Base-by-base conservation (phyloP, 306 rosid species). In the Albizia julibrissin region DNA sequence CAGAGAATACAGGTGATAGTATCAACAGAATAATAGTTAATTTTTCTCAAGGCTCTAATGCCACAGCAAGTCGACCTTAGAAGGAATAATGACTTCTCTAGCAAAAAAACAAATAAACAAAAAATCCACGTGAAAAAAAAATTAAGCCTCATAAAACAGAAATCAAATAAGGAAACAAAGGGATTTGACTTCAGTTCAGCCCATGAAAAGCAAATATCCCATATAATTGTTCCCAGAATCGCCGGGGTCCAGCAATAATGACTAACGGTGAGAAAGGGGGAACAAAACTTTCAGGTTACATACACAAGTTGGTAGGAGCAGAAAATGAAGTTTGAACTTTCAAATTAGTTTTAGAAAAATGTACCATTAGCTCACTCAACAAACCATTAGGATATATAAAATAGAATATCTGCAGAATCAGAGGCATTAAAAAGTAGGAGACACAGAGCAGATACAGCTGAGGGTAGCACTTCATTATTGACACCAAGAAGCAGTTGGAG, bases 381-480 rank as follows among this genome's bases (percentile, higher is more conserved):
- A 80, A 81, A 85, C 33, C 16, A 24, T 46, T 31, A 42, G 54
- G 72, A 79, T 47, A 24, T 71, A 72, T 56, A 61, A 66, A 72
- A 19, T 65, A 71, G 69, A 73, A 73, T 91, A 93, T 98, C 95
- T 88, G 84, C 37, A 84, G 72, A 76, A 76, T 27, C 79, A 72
- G 88, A 84, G 81, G 83, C 65, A 74, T 76, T 76, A 27, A 68
- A 84, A 77, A 86, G 87, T 79, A 94, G 90, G 78, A 95, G 89
- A 86, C 91, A 86, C 33, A 92, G 93, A 76, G 99, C 94, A 74
- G 95, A 87, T 75, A 90, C 82, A 69, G 88, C 93, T 77, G 93
- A 86, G 1, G 97, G 94, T 76, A 92, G 89, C 84, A 85, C 71
- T 72, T 79, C 74, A 52, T 72, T 81, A 78, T 87, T 80, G 74